Percentiles rank a stretch among this genome's conserved stretches.
Evolutionary conservation across 1,284 basidiomycete species (phyloP).

Genomic region (Mycosarcoma maydis): DNA sequence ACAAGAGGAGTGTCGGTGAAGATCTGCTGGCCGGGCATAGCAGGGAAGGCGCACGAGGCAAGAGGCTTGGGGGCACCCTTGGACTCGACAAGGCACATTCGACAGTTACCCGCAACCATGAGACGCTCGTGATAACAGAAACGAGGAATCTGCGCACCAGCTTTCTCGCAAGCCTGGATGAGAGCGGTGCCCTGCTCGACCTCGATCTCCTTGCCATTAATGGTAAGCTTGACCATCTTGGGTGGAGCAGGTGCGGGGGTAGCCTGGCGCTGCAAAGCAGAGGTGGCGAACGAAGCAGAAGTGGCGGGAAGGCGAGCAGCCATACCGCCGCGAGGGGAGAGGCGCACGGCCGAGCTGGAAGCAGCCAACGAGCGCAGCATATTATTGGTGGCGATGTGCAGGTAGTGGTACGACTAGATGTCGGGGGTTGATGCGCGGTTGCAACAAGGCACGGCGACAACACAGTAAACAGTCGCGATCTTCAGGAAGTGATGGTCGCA

Average conservation of each 20-base stretch:
- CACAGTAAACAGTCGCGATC: no score
- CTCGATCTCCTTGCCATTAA: constrained; percentile 66
- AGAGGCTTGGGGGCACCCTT: constrained; percentile 89
- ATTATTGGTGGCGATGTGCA: background rate
- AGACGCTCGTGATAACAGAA: constrained; percentile 91
- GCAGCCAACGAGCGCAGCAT: constrained; percentile 47
- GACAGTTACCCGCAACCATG: constrained; percentile 65
- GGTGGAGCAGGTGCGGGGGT: constrained; percentile 57
- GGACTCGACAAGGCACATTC: constrained; percentile 91
- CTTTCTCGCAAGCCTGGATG: constrained; percentile 86
- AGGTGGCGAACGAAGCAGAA: constrained; percentile 49
- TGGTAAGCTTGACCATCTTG: constrained; percentile 66
- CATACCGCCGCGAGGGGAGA: constrained; percentile 29
- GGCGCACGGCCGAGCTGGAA: constrained; percentile 41
- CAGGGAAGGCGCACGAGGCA: constrained; percentile 86
- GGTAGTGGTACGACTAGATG: background rate
- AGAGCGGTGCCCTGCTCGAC: constrained; percentile 71
- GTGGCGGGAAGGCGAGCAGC: constrained; percentile 22
- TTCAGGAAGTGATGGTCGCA: constrained; percentile 5
- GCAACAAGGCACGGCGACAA: no score
- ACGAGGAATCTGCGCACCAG: constrained; percentile 69
- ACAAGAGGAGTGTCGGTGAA: constrained; percentile 95
- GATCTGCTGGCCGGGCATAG: constrained; percentile 94
- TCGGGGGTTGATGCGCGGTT: no score
- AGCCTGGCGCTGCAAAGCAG: constrained; percentile 50